Evolutionary conservation across 2,329 filamentous ascomycete genomes (phyloP).

Genomic region (Diaporthe caulivora): DNA sequence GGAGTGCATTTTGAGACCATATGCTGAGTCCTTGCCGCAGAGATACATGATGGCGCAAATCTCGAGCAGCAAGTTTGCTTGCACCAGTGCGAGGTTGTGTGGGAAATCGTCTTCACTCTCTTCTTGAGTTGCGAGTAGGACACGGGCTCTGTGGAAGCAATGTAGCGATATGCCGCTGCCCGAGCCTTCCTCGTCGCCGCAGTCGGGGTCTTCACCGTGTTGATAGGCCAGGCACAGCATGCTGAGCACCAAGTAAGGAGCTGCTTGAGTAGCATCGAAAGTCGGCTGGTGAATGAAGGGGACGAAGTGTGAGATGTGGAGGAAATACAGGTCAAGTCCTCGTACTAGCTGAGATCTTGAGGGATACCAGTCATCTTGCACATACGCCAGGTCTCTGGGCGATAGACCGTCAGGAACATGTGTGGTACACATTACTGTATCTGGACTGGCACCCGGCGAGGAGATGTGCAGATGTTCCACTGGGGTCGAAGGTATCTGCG

Average conservation of each 20-base stretch:
- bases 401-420: constrained; percentile 39
- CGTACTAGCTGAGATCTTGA: constrained; percentile 47
- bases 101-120: constrained; percentile 41
- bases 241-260: constrained; percentile 48
- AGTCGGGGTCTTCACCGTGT: constrained; percentile 53
- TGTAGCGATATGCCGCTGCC: constrained; percentile 47
- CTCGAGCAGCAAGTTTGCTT: constrained; percentile 54
- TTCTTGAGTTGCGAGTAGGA: constrained; percentile 44
- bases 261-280: constrained; percentile 46
- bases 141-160: constrained; percentile 50
- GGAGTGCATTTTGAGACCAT: constrained; percentile 54
- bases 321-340: constrained; percentile 52
- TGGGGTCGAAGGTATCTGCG: background rate
- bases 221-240: constrained; percentile 55
- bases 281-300: constrained; percentile 54
- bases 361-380: constrained; percentile 49
- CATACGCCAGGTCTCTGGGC: constrained; percentile 39
- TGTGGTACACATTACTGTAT: constrained; percentile 30
- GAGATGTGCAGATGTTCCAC: background rate
- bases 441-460: constrained; percentile 7
- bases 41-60: constrained; percentile 58
- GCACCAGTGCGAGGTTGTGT: constrained; percentile 48
- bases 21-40: constrained; percentile 50
- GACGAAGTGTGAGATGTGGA: constrained; percentile 51
- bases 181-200: constrained; percentile 43